These are phyloP conservation scores for Martiniozyma abietophila DNA, from an alignment of 805 yeast genomes.

Conservation along the genomic window DNA sequence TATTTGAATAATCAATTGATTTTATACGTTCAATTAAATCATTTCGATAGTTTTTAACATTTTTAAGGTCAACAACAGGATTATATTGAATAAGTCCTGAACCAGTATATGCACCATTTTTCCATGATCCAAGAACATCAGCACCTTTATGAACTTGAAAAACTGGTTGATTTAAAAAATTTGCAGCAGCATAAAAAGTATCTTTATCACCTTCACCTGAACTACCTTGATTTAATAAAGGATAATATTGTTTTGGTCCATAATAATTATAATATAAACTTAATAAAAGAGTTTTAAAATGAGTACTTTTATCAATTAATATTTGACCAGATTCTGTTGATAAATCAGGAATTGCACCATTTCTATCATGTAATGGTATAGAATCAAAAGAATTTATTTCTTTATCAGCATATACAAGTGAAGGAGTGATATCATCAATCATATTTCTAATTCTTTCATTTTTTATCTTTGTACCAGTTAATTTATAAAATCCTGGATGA, in stretches of 20 bases:
- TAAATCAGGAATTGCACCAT: slow-evolving; percentile 43
- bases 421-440: slow-evolving; percentile 23
- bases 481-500: slow-evolving; percentile 37
- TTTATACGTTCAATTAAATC: slow-evolving; percentile 10
- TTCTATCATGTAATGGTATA: slow-evolving; percentile 41
- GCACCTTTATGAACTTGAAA: slow-evolving; percentile 44
- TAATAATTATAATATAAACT: slow-evolving; percentile 45
- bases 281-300: slow-evolving; percentile 36
- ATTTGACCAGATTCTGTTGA: slow-evolving; percentile 53
- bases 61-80: slow-evolving; percentile 34
- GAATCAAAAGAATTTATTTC: slow-evolving; percentile 12
- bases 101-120: slow-evolving; percentile 32
- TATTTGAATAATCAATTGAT: neutral
- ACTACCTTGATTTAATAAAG: slow-evolving; percentile 38
- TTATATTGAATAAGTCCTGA: slow-evolving; percentile 52
- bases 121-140: slow-evolving; percentile 40
- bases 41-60: slow-evolving; percentile 14
- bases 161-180: slow-evolving; percentile 31
- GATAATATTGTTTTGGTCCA: slow-evolving; percentile 41
- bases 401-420: slow-evolving; percentile 12
- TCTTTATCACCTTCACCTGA: slow-evolving; percentile 53
- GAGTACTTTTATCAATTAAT: slow-evolving; percentile 38
- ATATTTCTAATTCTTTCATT: slow-evolving; percentile 24
- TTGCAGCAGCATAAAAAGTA: slow-evolving; percentile 46
- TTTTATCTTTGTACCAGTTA: slow-evolving; percentile 32